Conservation (phyloP, 2,329 filamentous ascomycete species). For the Parasarocladium wereldwijsianum region DNA sequence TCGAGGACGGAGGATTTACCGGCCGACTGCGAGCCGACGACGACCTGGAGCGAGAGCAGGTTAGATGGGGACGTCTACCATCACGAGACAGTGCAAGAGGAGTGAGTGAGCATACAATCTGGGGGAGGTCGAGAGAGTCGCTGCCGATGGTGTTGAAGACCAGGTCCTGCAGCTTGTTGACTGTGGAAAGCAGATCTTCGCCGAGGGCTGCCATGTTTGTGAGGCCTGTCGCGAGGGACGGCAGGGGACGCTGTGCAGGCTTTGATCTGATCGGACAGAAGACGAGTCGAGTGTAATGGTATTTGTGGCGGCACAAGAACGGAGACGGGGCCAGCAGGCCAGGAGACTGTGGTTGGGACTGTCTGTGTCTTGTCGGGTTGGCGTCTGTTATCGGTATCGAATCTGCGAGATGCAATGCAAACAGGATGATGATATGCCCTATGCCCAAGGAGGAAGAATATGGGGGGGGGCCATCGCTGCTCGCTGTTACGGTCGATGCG, state of each 20-base stretch:
- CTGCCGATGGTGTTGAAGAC: constrained; percentile 99
- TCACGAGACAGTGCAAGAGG: constrained; percentile 8
- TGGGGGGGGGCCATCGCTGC: too few relatives aligned
- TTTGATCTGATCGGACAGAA: neutral
- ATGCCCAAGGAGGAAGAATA: too few relatives aligned
- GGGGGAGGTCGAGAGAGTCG: constrained; percentile 90
- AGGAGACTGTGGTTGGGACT: too few relatives aligned
- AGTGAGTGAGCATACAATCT: constrained; percentile 61
- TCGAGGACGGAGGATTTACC: constrained; percentile 97
- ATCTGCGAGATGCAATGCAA: too few relatives aligned
- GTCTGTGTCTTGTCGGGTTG: too few relatives aligned
- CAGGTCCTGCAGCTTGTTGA: constrained; percentile 96
- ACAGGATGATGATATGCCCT: too few relatives aligned
- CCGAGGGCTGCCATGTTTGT: constrained; percentile 76
- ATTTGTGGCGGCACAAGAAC: constrained; percentile 1
- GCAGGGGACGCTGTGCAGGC: constrained; percentile 2
- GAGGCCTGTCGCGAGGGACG: constrained; percentile 6
- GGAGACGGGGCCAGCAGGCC: too few relatives aligned
- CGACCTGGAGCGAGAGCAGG: constrained; percentile 46
- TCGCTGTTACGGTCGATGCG: too few relatives aligned
- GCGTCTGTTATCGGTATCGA: too few relatives aligned
- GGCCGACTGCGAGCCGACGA: constrained; percentile 94
- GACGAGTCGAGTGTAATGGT: neutral
- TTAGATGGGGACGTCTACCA: constrained; percentile 4
- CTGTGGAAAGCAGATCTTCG: constrained; percentile 85